Evolutionary conservation across 2,329 filamentous ascomycete species (phyloP), one percentile per base, ranked within the genome.

Genomic region (Ceratocystis albifundus): DNA sequence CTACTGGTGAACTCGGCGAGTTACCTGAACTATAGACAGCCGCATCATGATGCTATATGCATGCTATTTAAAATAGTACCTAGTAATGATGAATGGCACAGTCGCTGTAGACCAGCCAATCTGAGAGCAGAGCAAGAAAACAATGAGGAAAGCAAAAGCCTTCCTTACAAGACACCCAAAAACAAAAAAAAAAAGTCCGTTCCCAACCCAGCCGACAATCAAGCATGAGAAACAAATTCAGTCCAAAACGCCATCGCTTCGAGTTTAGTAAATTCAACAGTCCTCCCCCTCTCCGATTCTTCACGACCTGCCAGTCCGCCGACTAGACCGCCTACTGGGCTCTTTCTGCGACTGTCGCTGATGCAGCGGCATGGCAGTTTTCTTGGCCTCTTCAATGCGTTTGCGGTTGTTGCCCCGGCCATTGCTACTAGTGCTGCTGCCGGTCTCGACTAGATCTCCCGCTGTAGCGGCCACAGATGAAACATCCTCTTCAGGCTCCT

Each of bases 291-390:
- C n/a, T n/a, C n/a, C 25, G 55, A 28, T n/a, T 15, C 32, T 22
- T 32, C 55, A 59, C 15, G 10, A 20, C 28, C 28, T 59, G 55
- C 55, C 28, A 15, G 55, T 3, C 50, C 64, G 50, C 55, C 36
- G 64, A 20, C 65, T 64, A n/a, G 64, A 53, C 45, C 64, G 59
- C 62, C 64, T 45, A 17, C 57, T 59, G 3, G 62, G 57, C 20
- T 67, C 66, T 36, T 67, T 67, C 44, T 65, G 64, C 1, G 66
- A 64, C 17, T 66, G 64, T 15, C 66, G 36, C 17, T 65, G 57
- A 50, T 68, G 66, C 59, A 68, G 53, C n/a, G 66, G 66, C 61
- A 63, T 66, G 7, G 66, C 66, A n/a, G 64, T 66, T 61, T 68
- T 68, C 66, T 68, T 68, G n/a, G 63, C 57, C 20, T 68, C 66